Base-by-base conservation (phyloP, 2,329 filamentous ascomycete species). In the Xylaria sp. region DNA sequence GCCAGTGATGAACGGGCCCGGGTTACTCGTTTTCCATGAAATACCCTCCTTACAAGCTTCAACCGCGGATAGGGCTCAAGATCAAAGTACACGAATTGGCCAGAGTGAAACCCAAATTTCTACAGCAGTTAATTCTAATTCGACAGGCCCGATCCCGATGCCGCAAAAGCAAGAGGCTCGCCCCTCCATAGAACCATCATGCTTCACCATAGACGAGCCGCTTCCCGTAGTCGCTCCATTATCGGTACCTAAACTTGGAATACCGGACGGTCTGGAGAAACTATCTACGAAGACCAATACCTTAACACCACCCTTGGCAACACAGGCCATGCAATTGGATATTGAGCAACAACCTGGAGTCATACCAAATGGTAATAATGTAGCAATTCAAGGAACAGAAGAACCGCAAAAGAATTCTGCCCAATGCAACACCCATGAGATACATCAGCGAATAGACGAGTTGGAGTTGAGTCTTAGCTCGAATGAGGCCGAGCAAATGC, bases 21-120 rank as follows among this genome's bases (percentile, higher is more conserved):
- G 64, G 2, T 56, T 66, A 44, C 53, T 62, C n/a, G 39, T 65
- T 19, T 68, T 63, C 39, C 64, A 66, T 34, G 65, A 66, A 48
- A 63, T 65, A 37, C 29, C 59, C 20, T 17, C 50, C 18, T 37
- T 39, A 11, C 47, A 45, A 45, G 44, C 37, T n/a, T 20, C 47
- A 21, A 41, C 17, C 2, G 24, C 26, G 20, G 43, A 44, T n/a
- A 42, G 54, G 18, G 16, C n/a, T 11, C 48, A 48, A 37, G 29
- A n/a, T 26, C 37, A 18, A n/a, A 45, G 17, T 11, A n/a, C 5
- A 19, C 17, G 7, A 34, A 19, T 17, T 52, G 44, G n/a, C 44
- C 53, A 22, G 38, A 13, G 5, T 34, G 9, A 50, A 13, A 38
- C 6, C 21, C 21, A 48, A 1, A 20, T 17, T 8, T n/a, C 24